A percentile compares a stretch with the other conserved stretches of the same genome.
These are phyloP conservation scores for Talaromyces sp. DNA, from an alignment of 2,329 filamentous ascomycete genomes.

Conservation along the genomic window DNA sequence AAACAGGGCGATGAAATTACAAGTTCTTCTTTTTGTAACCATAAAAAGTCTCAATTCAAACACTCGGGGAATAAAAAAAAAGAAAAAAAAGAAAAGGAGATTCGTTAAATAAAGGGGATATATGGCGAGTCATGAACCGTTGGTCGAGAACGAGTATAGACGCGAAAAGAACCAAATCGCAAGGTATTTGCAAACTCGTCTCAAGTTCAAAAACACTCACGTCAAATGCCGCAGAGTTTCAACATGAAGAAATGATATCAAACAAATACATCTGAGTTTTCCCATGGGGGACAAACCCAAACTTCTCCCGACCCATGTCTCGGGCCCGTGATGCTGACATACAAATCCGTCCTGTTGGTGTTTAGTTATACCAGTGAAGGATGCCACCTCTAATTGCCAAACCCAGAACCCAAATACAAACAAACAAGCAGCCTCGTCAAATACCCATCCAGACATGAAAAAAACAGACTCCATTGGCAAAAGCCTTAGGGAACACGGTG, in stretches of 20 bases:
- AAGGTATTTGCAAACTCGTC: background rate
- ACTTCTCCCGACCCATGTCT: background rate
- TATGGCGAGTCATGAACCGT: background rate
- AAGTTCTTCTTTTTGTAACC: background rate
- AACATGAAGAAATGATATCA: background rate
- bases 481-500: background rate
- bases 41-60: constrained; percentile 3
- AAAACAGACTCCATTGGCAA: background rate
- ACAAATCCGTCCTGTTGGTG: constrained; percentile 3
- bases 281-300: background rate
- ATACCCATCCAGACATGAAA: constrained; percentile 1
- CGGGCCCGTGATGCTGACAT: background rate
- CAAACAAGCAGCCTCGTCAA: constrained; percentile 7
- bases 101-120: constrained; percentile 2
- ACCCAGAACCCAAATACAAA: constrained; percentile 19
- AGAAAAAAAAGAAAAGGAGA: background rate
- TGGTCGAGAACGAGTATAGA: background rate
- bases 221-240: background rate
- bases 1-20: background rate
- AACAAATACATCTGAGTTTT: background rate
- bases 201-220: background rate
- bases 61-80: background rate
- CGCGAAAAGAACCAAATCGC: background rate
- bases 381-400: constrained; percentile 24
- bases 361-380: constrained; percentile 33